Percentiles rank a stretch among this genome's conserved stretches.
Evolutionary conservation across 106 monocot species (phyloP).

Genomic region (Hemerocallis citrina): DNA sequence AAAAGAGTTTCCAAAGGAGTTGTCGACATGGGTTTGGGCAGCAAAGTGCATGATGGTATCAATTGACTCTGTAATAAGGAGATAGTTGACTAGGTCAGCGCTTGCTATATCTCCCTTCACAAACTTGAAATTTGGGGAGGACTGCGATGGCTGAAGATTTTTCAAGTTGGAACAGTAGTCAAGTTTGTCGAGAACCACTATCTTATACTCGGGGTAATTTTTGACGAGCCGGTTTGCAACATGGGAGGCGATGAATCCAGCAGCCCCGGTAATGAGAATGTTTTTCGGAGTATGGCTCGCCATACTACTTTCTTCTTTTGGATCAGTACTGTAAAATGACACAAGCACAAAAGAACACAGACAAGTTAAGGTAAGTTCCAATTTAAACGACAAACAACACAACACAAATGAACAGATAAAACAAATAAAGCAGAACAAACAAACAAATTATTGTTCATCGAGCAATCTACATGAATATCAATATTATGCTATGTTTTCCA

Average conservation of each 20-base stretch:
- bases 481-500: too few relatives aligned
- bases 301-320: conserved; percentile 35
- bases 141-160: conserved; percentile 54
- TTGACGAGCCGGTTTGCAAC: conserved; percentile 70
- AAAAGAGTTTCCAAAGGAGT: conserved; percentile 92
- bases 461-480: too few relatives aligned
- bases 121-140: conserved; percentile 76
- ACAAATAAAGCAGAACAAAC: too few relatives aligned
- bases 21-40: conserved; percentile 72
- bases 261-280: conserved; percentile 90
- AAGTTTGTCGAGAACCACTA: conserved; percentile 93
- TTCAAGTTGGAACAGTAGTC: conserved; percentile 94
- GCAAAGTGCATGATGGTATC: conserved; percentile 78
- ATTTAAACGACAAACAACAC: too few relatives aligned
- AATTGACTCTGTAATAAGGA: conserved; percentile 54
- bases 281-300: conserved; percentile 60
- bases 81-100: conserved; percentile 87
- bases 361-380: too few relatives aligned
- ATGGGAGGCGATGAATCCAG: conserved; percentile 91
- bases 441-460: too few relatives aligned
- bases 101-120: conserved; percentile 90
- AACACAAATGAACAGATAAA: too few relatives aligned
- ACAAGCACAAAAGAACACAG: too few relatives aligned
- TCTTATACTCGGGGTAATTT: conserved; percentile 76
- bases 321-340: too few relatives aligned